These are phyloP conservation scores for Globisporangium lucens DNA, from an alignment of 352 stramenopile genomes.

Conservation along the genomic window DNA sequence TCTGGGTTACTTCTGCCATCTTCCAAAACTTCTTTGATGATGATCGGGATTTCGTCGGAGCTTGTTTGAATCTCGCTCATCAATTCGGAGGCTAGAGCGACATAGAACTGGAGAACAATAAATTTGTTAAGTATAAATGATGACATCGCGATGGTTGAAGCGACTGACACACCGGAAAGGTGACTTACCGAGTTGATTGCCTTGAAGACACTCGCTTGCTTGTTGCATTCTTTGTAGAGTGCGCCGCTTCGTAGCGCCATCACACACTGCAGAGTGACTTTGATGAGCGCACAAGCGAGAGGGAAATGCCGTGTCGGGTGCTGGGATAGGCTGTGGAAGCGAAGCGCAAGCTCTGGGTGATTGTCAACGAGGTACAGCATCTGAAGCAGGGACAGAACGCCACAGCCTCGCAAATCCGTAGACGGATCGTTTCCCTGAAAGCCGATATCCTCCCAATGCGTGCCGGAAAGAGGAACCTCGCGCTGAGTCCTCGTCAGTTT, in stretches of 20 bases:
- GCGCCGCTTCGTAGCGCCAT: constrained; percentile 59
- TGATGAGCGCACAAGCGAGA: constrained; percentile 72
- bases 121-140: not conserved
- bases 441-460: constrained; percentile 86
- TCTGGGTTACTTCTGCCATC: constrained; percentile 33
- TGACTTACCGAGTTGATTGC: constrained; percentile 49
- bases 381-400: constrained; percentile 84
- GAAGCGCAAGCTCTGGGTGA: constrained; percentile 46
- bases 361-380: constrained; percentile 76
- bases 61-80: constrained; percentile 41
- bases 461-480: constrained; percentile 50
- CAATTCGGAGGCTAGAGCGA: constrained; percentile 38
- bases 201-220: constrained; percentile 44
- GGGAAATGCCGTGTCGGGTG: constrained; percentile 68
- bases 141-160: not conserved
- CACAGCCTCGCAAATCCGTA: constrained; percentile 84
- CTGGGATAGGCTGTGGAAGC: constrained; percentile 47
- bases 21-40: constrained; percentile 61
- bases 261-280: constrained; percentile 68
- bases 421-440: constrained; percentile 88
- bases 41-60: constrained; percentile 45
- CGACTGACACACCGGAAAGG: not conserved
- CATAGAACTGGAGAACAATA: constrained; percentile 34
- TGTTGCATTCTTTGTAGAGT: constrained; percentile 70
- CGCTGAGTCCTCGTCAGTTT: constrained; percentile 32